Base-by-base conservation (phyloP, 2,329 filamentous ascomycete species). In the Aspergillus ustus region DNA sequence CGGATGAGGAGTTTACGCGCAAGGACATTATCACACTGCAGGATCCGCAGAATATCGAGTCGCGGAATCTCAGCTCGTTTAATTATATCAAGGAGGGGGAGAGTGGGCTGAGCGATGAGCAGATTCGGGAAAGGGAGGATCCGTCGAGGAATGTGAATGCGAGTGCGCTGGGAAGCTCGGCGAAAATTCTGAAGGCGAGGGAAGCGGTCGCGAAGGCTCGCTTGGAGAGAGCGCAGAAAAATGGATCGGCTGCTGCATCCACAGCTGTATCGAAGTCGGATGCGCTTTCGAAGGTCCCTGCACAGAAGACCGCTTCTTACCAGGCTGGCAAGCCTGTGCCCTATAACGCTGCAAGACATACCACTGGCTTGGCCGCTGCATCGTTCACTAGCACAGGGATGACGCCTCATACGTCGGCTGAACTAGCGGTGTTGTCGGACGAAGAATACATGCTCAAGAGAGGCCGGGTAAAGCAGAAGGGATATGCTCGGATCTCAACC, bases 401-500 rank as follows among this genome's bases (percentile, higher is more conserved):
- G 55, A 97, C 94, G 0, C 93, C 93, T 0, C 91, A 96, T 73
- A 99, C 95, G 0, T 93, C 91, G 59, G 90, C 87, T 68, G 92
- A 96, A 72, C 86, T 93, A 57, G 94, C 95, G 4, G 81, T 96
- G 51, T 84, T 99, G 51, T 92, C 90, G 1, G 93, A 97, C 65
- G 95, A 99, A 79, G 93, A 98, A 74, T 99, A 94, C 78, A 96
- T 99, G 91, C 85, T 99, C 57, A 92, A 92, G 76, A 93, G 93
- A 7, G 91, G 90, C 70, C 88, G 92, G 45, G 88, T 99, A 63
- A 97, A 96, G 78, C 87, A 86, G 68, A 96, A 94, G 70, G 95
- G 94, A 28, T 98, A 97, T 74, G 93, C 91, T 7, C 88, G 92
- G n/a, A 86, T 99, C 50, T 88, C 90, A 67, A 99, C 95, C 0